Percentiles rank a stretch among this genome's conserved stretches.
These are phyloP conservation scores for Neophaeococcomyces aloes DNA, from an alignment of 2,329 filamentous ascomycete species.

Conservation along the genomic window DNA sequence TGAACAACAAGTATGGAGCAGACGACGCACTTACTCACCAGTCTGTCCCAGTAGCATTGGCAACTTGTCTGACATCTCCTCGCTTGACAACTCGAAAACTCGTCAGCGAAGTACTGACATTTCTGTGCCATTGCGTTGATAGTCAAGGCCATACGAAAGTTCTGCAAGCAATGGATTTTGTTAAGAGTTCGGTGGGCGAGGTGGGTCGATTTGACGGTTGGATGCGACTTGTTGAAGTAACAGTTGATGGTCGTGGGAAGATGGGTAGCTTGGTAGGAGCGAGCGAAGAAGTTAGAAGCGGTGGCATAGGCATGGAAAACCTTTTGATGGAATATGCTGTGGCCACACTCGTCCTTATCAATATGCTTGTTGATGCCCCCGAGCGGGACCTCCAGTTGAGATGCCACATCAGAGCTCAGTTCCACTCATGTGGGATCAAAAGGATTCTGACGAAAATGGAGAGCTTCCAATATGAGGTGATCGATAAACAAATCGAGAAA, in stretches of 20 bases:
- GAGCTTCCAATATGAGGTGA: slow-evolving; percentile 92
- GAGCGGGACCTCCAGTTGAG: slow-evolving; percentile 81
- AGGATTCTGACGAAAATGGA: slow-evolving; percentile 95
- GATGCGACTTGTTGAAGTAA: slow-evolving; percentile 98
- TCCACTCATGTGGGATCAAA: slow-evolving; percentile 90
- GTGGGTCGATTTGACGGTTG: slow-evolving; percentile 95
- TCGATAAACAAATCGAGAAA: slow-evolving; percentile 94
- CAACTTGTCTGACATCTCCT: slow-evolving; percentile 75
- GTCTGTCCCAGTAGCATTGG: slow-evolving; percentile 78
- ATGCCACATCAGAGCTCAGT: slow-evolving; percentile 90
- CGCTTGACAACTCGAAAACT: slow-evolving; percentile 86
- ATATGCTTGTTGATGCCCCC: slow-evolving; percentile 89
- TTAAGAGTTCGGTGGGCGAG: slow-evolving; percentile 78
- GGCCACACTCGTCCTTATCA: slow-evolving; percentile 85
- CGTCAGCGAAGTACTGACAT: slow-evolving; percentile 91
- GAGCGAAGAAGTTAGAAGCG: slow-evolving; percentile 88
- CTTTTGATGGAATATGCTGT: slow-evolving; percentile 98
- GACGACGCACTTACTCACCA: slow-evolving; percentile 88
- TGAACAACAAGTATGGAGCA: slow-evolving; percentile 99
- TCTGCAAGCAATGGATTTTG: slow-evolving; percentile 80
- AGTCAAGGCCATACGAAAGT: slow-evolving; percentile 87
- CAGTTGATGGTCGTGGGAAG: slow-evolving; percentile 90
- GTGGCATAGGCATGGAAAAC: slow-evolving; percentile 97
- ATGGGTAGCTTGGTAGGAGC: slow-evolving; percentile 97
- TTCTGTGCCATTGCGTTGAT: slow-evolving; percentile 87